These are phyloP conservation scores for Aaosphaeria pasadenensis DNA, from an alignment of 2,329 filamentous ascomycete genomes.

Conservation along the genomic window DNA sequence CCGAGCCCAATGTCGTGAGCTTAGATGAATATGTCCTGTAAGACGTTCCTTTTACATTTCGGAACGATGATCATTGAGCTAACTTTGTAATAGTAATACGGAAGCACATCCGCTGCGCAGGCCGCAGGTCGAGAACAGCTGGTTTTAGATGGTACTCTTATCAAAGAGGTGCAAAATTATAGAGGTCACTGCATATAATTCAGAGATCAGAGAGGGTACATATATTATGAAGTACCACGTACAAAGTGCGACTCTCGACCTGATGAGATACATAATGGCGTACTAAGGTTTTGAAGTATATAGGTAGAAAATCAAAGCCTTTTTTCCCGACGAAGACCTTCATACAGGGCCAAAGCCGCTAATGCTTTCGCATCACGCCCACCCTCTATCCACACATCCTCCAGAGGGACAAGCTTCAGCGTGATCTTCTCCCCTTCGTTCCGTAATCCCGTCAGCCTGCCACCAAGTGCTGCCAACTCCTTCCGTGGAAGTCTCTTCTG, in stretches of 20 bases:
- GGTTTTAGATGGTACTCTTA: too few species aligned
- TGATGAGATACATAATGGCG: too few species aligned
- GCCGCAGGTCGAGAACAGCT: constrained; percentile 13
- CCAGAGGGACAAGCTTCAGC: constrained; percentile 52
- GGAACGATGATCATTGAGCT: neutral
- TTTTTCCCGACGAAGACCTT: constrained; percentile 36
- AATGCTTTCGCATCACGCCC: constrained; percentile 56
- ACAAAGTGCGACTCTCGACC: too few species aligned
- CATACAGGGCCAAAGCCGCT: constrained; percentile 55
- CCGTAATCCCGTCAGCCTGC: constrained; percentile 53
- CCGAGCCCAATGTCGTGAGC: constrained; percentile 61
- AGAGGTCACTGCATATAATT: too few species aligned
- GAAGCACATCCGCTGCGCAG: constrained; percentile 53
- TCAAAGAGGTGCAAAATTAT: too few species aligned
- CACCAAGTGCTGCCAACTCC: constrained; percentile 50
- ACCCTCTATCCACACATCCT: constrained; percentile 53
- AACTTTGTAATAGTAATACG: constrained; percentile 40
- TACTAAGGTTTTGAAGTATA: too few species aligned
- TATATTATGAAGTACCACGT: too few species aligned
- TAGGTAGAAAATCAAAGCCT: neutral
- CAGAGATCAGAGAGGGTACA: too few species aligned
- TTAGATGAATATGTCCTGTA: constrained; percentile 65
- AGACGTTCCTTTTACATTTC: constrained; percentile 9
- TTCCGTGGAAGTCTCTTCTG: constrained; percentile 50
- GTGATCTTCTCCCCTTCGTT: constrained; percentile 59